Evolutionary conservation across 2,329 filamentous ascomycete genomes (phyloP).

Genomic region (Arachnomyces sp.): DNA sequence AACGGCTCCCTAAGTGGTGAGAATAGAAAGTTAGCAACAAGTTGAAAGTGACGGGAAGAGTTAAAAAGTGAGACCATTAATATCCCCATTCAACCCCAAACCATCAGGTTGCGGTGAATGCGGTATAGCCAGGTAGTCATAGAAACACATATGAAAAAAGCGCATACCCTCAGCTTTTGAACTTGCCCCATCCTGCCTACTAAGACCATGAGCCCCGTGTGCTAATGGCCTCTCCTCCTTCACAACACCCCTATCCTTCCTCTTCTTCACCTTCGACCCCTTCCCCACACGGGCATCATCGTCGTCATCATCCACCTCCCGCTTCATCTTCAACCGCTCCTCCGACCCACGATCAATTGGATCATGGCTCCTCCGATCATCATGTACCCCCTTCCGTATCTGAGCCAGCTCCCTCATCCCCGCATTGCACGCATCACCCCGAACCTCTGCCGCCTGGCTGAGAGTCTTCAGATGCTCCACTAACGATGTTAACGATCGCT

Average conservation of each 20-base stretch:
- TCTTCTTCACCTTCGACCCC: conserved; percentile 64
- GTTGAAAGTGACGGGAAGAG: background rate
- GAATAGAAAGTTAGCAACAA: too few species aligned
- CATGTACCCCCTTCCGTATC: conserved; percentile 48
- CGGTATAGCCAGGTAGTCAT: background rate
- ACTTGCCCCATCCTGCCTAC: conserved; percentile 56
- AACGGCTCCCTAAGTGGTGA: too few species aligned
- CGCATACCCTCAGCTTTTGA: conserved; percentile 48
- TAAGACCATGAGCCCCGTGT: conserved; percentile 55
- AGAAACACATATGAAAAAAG: too few species aligned
- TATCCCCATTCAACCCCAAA: background rate
- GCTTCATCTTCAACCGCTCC: conserved; percentile 41
- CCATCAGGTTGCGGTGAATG: background rate
- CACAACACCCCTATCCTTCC: conserved; percentile 58
- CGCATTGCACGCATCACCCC: conserved; percentile 51
- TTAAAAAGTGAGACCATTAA: background rate
- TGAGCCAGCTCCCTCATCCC: conserved; percentile 52
- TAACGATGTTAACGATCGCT: conserved; percentile 40
- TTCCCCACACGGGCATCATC: conserved; percentile 41
- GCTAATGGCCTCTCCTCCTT: conserved; percentile 53
- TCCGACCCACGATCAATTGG: conserved; percentile 39
- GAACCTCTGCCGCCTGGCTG: conserved; percentile 48
- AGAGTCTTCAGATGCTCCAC: conserved; percentile 48
- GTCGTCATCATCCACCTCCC: conserved; percentile 37
- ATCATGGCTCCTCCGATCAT: conserved; percentile 44